phyloP scores from a whole-genome alignment of 805 yeast genomes.

The Candida ortonii region DNA sequence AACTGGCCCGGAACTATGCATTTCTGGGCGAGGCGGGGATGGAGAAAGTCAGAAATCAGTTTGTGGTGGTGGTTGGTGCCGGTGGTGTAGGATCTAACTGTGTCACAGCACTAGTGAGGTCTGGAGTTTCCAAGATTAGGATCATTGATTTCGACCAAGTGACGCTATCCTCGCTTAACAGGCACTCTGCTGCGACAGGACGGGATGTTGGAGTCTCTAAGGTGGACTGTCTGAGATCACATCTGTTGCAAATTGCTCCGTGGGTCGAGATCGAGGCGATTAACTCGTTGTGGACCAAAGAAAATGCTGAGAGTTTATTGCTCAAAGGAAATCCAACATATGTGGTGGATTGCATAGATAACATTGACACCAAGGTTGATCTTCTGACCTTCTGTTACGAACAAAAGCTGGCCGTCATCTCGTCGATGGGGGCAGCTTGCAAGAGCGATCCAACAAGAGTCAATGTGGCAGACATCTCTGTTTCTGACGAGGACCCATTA shows the following conservation, averaged over 20 bases:
- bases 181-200: slow-evolving; percentile 93
- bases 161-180: slow-evolving; percentile 81
- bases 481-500: slow-evolving; percentile 91
- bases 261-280: slow-evolving; percentile 82
- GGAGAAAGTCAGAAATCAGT: slow-evolving; percentile 63
- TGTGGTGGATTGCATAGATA: slow-evolving; percentile 94
- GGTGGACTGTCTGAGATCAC: slow-evolving; percentile 74
- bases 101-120: slow-evolving; percentile 83
- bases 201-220: slow-evolving; percentile 91
- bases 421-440: slow-evolving; percentile 97
- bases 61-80: slow-evolving; percentile 81
- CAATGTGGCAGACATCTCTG: slow-evolving; percentile 82
- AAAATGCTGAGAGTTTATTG: slow-evolving; percentile 60
- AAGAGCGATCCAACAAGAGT: slow-evolving; percentile 93
- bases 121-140: slow-evolving; percentile 78
- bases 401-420: slow-evolving; percentile 62
- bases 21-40: slow-evolving; percentile 87
- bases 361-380: slow-evolving; percentile 95
- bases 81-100: slow-evolving; percentile 99
- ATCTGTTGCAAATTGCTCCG: slow-evolving; percentile 77
- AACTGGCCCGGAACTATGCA: slow-evolving; percentile 89
- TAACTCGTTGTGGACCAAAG: slow-evolving; percentile 73
- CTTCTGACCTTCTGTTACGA: slow-evolving; percentile 69
- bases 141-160: slow-evolving; percentile 96
- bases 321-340: slow-evolving; percentile 62